phyloP scores from a whole-genome alignment of 495 filamentous ascomycete genomes.

The Neurospora africana region DNA sequence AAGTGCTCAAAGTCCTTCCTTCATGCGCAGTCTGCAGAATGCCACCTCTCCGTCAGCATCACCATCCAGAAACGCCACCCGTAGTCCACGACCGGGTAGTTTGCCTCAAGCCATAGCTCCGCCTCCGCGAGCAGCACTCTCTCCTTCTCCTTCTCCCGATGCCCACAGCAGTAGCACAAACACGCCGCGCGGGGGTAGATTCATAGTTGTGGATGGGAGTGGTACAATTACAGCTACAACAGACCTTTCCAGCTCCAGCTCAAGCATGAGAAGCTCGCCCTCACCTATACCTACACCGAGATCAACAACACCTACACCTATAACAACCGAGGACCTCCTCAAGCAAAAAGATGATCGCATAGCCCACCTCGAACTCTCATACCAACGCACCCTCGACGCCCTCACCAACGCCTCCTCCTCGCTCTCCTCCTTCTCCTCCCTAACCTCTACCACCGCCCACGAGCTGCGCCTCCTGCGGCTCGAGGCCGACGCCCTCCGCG shows the following conservation, averaged over 20 bases:
- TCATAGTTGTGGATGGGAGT: neutral
- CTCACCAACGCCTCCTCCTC: conserved; percentile 14
- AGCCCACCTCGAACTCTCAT: conserved; percentile 25
- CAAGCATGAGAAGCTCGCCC: neutral
- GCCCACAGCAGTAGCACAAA: neutral
- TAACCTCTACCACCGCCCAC: conserved; percentile 12
- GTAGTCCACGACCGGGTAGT: neutral
- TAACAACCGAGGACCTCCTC: conserved; percentile 17
- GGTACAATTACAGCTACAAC: neutral
- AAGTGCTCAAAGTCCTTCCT: neutral
- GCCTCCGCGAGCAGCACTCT: neutral
- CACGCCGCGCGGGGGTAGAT: neutral
- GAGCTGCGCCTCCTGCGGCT: conserved; percentile 30
- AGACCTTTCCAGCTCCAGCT: neutral
- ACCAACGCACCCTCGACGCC: conserved; percentile 31
- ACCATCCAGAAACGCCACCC: neutral
- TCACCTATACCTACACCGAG: neutral
- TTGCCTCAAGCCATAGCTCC: neutral
- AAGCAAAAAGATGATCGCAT: conserved; percentile 34
- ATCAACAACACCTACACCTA: neutral
- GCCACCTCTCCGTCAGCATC: neutral
- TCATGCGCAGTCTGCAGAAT: neutral
- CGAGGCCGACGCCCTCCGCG: conserved; percentile 29
- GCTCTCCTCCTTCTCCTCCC: neutral
- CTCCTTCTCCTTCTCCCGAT: neutral